Conservation (phyloP, 2,329 filamentous ascomycete genomes). For the Claviceps digitariae region DNA sequence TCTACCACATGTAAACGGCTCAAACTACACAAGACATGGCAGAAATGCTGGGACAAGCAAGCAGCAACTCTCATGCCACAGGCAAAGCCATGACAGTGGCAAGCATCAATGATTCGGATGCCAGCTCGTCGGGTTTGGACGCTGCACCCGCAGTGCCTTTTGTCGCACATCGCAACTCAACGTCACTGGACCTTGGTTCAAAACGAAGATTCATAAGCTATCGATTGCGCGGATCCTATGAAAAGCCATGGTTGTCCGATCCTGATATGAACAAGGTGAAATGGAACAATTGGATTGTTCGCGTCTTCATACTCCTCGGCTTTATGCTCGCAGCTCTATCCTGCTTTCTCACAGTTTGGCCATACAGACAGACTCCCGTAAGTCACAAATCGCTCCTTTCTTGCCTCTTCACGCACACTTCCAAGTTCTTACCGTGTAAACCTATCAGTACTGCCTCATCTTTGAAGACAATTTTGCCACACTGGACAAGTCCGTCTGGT, state of each 20-base stretch:
- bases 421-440: no score
- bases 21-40: not conserved
- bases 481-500: constrained; percentile 32
- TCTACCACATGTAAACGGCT: not conserved
- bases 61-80: not conserved
- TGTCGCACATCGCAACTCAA: not conserved
- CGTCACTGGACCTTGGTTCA: constrained; percentile 3
- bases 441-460: constrained; percentile 33
- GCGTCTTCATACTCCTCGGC: constrained; percentile 19
- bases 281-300: constrained; percentile 23
- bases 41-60: not conserved
- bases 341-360: constrained; percentile 17
- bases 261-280: constrained; percentile 18
- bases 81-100: not conserved
- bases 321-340: constrained; percentile 20
- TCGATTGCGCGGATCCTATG: constrained; percentile 19
- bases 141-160: not conserved
- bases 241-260: constrained; percentile 26
- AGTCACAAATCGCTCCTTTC: constrained; percentile 1
- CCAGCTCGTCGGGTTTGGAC: constrained; percentile 1
- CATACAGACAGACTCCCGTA: constrained; percentile 13
- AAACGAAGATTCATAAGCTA: constrained; percentile 19
- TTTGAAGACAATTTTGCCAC: constrained; percentile 34
- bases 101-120: not conserved
- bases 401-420: no score